phyloP scores from a whole-genome alignment of 2,329 filamentous ascomycete genomes.

The Coniella vitis region DNA sequence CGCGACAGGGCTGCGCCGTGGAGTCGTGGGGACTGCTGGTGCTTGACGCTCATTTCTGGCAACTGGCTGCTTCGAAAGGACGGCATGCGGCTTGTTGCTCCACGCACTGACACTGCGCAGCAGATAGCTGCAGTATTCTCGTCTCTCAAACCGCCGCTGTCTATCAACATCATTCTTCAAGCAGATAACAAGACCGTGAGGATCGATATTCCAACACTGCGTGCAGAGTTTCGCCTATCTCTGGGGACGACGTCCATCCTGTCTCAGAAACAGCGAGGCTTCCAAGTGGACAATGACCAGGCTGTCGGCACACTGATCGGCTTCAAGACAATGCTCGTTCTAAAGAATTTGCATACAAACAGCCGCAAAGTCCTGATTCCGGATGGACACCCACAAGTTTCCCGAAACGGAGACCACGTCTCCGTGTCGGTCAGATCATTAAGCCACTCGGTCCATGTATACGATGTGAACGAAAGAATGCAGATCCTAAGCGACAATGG shows the following conservation, averaged over 20 bases:
- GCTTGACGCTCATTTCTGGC: neutral
- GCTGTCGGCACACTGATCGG: conserved; percentile 41
- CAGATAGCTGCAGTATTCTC: conserved; percentile 26
- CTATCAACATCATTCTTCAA: conserved; percentile 30
- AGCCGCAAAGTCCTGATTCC: conserved; percentile 32
- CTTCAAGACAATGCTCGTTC: conserved; percentile 40
- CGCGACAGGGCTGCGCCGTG: conserved; percentile 23
- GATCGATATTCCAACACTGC: conserved; percentile 39
- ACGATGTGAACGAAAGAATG: conserved; percentile 41
- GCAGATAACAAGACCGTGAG: conserved; percentile 21
- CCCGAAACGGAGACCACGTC: conserved; percentile 23
- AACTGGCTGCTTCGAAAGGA: conserved; percentile 21
- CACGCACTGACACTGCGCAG: conserved; percentile 27
- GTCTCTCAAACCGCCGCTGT: conserved; percentile 27
- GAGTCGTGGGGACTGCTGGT: conserved; percentile 14
- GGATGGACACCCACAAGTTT: conserved; percentile 25
- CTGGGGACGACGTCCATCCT: conserved; percentile 22
- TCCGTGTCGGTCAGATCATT: conserved; percentile 28
- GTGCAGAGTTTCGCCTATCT: conserved; percentile 38
- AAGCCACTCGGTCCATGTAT: conserved; percentile 30
- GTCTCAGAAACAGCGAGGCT: conserved; percentile 45
- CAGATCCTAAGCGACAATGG: conserved; percentile 44
- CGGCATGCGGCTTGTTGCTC: conserved; percentile 24
- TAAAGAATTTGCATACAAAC: conserved; percentile 22
- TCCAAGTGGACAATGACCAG: conserved; percentile 41